Percentiles rank a stretch among this genome's conserved stretches.
phyloP scores from a whole-genome alignment of 164 flowering plant genomes.

The Saururus chinensis region DNA sequence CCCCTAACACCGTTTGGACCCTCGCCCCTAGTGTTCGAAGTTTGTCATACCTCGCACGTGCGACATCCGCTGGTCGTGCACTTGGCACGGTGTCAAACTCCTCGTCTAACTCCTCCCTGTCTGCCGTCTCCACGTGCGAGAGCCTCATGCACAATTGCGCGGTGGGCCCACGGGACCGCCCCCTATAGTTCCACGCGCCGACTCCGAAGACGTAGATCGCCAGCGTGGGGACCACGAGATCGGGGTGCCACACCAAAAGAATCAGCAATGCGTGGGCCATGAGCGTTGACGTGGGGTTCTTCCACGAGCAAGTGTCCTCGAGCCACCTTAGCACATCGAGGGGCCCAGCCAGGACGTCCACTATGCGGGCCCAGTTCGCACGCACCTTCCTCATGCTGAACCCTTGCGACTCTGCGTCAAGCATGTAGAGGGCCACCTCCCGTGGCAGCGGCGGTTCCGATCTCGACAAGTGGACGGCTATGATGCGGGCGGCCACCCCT shows the following conservation, averaged over 20 bases:
- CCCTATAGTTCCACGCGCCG: constrained; percentile 73
- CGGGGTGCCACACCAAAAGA: constrained; percentile 83
- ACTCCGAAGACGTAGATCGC: constrained; percentile 55
- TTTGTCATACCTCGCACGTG: constrained; percentile 60
- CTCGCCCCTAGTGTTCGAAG: constrained; percentile 54
- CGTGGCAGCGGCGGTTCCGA: constrained; percentile 76
- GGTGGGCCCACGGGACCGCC: constrained; percentile 24
- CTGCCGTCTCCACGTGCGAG: constrained; percentile 45
- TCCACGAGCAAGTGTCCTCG: constrained; percentile 69
- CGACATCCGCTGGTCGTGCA: constrained; percentile 30
- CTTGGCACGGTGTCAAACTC: constrained; percentile 73
- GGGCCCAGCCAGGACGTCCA: constrained; percentile 36
- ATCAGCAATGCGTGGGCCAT: constrained; percentile 68
- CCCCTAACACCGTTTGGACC: constrained; percentile 66
- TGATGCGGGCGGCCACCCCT: constrained; percentile 31
- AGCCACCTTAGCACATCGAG: constrained; percentile 55
- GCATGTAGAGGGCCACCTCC: constrained; percentile 69
- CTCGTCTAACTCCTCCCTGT: constrained; percentile 77
- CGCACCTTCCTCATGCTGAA: constrained; percentile 82
- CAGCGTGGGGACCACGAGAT: constrained; percentile 56
- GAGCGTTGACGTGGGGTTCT: constrained; percentile 61
- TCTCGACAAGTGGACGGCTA: constrained; percentile 47
- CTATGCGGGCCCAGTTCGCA: constrained; percentile 66
- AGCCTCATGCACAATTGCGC: constrained; percentile 35
- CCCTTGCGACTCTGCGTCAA: constrained; percentile 49